Base-by-base conservation (phyloP, 148 eudicot genomes). In the Vaccinium vitisidaea region DNA sequence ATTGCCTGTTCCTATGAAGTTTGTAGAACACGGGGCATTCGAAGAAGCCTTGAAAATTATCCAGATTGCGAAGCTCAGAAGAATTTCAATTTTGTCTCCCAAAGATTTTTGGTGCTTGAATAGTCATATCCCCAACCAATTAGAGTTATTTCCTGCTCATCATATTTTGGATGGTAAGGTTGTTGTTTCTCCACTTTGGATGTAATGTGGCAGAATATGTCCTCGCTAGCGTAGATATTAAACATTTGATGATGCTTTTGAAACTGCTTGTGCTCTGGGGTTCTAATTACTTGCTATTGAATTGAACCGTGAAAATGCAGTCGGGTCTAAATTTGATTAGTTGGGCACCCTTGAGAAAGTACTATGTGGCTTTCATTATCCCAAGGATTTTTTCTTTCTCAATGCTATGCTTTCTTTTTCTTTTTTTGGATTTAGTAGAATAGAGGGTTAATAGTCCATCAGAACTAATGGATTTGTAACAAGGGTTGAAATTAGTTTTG, bases 71-170 rank as follows among this genome's bases (percentile, higher is more conserved):
- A 88, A 88, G 67, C 55, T 59, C 59, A 92, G 92, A 88, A 85
- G 89, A 61, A 86, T 91, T 27, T 90, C 94, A 27, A 85, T 95
- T 75, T 61, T 93, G 49, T 82, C 89, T 77, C 98, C 98, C 15
- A 87, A 86, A 86, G 98, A 95, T 87, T 89, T 95, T 88, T 89
- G 90, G 90, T 95, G 98, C 90, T 80, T 54, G 73, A 90, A 90
- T 86, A 83, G 84, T 87, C 80, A 76, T 71, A 54, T 48, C 80
- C 85, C 88, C 2, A 69, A 78, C 71, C 86, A 81, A 79, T 49
- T 86, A 86, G 80, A 93, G 85, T 55, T 88, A 80, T 86, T 93
- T 90, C 91, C 92, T 80, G 89, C 87, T 73, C 61, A 85, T 80
- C 30, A 82, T 78, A 92, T 94, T 49, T 39, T 83, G 69, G 92